Conservation (phyloP, 2,329 filamentous ascomycete genomes). For the Phyllosticta citrichinensis region DNA sequence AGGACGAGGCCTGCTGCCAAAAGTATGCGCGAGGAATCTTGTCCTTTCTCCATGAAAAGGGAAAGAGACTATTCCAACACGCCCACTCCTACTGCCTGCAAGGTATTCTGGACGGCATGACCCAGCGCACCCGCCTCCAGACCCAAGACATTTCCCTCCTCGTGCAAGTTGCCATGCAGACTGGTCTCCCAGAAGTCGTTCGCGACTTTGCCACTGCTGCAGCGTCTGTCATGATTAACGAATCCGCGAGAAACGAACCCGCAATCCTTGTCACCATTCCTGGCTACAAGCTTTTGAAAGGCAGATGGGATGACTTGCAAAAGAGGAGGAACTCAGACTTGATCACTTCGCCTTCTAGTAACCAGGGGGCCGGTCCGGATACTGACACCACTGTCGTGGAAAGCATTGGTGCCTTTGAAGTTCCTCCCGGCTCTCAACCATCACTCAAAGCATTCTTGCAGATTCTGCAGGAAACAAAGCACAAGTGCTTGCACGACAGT, state of each 20-base stretch:
- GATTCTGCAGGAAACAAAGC: constrained; percentile 18
- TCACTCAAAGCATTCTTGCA: constrained; percentile 19
- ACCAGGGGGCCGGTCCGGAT: neutral
- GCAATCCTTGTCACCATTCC: constrained; percentile 11
- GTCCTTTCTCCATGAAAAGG: constrained; percentile 24
- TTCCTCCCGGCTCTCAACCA: neutral
- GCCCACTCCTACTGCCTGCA: constrained; percentile 34
- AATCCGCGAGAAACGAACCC: constrained; percentile 8
- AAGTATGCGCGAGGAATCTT: constrained; percentile 24
- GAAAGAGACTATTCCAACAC: constrained; percentile 28
- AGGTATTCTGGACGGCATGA: constrained; percentile 27
- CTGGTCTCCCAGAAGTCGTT: constrained; percentile 34
- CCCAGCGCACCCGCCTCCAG: constrained; percentile 12
- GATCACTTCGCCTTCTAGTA: neutral
- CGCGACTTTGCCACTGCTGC: constrained; percentile 25
- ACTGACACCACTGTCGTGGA: neutral
- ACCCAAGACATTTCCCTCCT: constrained; percentile 23
- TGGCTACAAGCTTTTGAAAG: constrained; percentile 15
- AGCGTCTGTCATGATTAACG: constrained; percentile 16
- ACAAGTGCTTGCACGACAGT: constrained; percentile 22
- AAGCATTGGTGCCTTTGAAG: neutral
- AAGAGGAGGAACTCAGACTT: neutral
- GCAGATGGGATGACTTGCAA: constrained; percentile 11
- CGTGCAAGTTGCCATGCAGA: constrained; percentile 25
- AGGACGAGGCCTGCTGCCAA: constrained; percentile 10